phyloP scores from a whole-genome alignment of 2,329 filamentous ascomycete genomes.

The Colletotrichum sp. region DNA sequence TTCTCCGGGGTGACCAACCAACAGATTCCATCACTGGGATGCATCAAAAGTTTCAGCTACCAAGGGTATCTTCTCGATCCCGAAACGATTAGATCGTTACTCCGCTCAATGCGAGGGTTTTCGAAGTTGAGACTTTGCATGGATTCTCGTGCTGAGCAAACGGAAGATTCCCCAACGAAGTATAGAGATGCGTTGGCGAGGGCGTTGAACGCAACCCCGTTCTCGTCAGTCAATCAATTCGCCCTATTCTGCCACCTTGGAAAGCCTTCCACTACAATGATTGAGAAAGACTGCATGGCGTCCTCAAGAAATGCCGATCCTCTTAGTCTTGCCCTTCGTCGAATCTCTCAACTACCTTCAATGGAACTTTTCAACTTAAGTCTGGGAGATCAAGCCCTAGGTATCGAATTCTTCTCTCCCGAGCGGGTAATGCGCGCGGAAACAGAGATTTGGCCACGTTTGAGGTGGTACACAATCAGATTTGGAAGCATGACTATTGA shows the following conservation, averaged over 20 bases:
- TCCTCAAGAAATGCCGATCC: background rate
- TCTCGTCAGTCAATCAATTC: background rate
- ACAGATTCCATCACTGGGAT: background rate
- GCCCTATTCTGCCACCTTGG: background rate
- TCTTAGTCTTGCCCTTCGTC: background rate
- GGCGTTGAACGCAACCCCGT: background rate
- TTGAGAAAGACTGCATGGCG: background rate
- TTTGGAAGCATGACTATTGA: background rate
- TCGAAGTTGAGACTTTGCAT: background rate
- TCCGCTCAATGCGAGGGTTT: background rate
- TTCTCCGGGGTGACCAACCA: background rate
- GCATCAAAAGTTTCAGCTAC: background rate
- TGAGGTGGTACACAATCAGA: fast-evolving
- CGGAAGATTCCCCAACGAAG: background rate
- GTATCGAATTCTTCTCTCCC: background rate
- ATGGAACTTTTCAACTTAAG: background rate
- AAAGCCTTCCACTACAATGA: background rate
- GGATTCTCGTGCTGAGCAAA: background rate
- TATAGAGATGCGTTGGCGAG: background rate
- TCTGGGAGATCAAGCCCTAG: background rate
- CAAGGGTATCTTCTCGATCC: background rate
- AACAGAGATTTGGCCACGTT: background rate
- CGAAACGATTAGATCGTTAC: background rate
- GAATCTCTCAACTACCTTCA: background rate
- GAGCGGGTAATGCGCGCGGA: background rate